phyloP scores from a whole-genome alignment of 2,329 filamentous ascomycete species.

The Pseudogymnoascus sp. region DNA sequence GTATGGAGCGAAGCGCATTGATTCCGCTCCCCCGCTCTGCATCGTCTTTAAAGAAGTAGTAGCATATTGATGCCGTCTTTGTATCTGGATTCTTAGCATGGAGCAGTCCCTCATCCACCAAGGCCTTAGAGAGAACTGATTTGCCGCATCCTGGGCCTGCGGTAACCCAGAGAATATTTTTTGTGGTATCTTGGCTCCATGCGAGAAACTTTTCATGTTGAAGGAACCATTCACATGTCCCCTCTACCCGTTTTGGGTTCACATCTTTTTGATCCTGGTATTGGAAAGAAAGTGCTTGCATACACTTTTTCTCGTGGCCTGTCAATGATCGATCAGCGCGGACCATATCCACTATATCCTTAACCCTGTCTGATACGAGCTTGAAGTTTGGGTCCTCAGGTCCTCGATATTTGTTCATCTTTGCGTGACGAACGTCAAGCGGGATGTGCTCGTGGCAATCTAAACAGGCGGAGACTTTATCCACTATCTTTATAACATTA shows the following conservation, averaged over 20 bases:
- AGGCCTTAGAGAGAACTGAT: conserved; percentile 25
- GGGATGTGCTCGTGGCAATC: not conserved
- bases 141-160: conserved; percentile 31
- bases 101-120: conserved; percentile 27
- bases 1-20: conserved; percentile 21
- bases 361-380: not conserved
- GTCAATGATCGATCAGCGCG: not conserved
- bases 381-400: not conserved
- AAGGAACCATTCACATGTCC: conserved; percentile 32
- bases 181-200: conserved; percentile 23
- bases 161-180: conserved; percentile 28
- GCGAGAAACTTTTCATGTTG: conserved; percentile 21
- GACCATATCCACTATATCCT: not conserved
- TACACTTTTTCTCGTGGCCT: not conserved
- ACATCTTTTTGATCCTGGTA: conserved; percentile 21
- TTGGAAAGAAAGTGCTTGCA: not conserved
- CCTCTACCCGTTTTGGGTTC: conserved; percentile 23
- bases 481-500: not conserved
- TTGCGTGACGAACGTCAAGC: not conserved
- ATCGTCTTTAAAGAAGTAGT: conserved; percentile 33
- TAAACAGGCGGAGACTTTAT: not conserved
- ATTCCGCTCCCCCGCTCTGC: conserved; percentile 17
- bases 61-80: conserved; percentile 19
- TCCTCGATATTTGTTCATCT: not conserved
- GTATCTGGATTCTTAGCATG: conserved; percentile 8